phyloP scores from a whole-genome alignment of 306 rosid genomes.

The Styphnolobium japonicum region DNA sequence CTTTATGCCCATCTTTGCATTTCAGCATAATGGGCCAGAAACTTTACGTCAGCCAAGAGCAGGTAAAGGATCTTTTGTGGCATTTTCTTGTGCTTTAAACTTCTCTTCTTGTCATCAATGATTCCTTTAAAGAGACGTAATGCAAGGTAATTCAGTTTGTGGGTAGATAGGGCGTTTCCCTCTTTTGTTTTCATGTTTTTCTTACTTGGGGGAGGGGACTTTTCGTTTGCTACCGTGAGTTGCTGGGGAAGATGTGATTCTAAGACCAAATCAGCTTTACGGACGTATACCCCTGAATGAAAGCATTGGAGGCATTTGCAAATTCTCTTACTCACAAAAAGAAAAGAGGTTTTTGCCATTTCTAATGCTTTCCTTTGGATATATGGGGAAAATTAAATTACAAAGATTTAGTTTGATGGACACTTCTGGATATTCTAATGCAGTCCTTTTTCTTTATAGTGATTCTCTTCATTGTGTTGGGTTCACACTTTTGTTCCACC shows the following conservation, averaged over 20 bases:
- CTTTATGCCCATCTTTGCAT: constrained; percentile 90
- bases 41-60: constrained; percentile 88
- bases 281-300: not conserved
- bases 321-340: no score
- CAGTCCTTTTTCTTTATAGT: not conserved
- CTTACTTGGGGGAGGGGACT: not conserved
- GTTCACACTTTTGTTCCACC: not conserved
- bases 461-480: not conserved
- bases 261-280: not conserved
- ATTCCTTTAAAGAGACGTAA: not conserved
- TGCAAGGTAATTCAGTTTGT: not conserved
- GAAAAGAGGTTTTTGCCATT: no score
- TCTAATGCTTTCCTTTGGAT: not conserved
- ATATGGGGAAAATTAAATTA: not conserved
- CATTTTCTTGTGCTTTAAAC: not conserved
- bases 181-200: not conserved
- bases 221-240: not conserved
- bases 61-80: constrained; percentile 44
- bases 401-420: not conserved
- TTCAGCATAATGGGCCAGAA: constrained; percentile 98
- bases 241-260: no score
- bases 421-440: not conserved
- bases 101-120: not conserved
- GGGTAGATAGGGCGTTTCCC: not conserved
- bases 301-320: no score